Conservation (phyloP, 305 asterid species). For the Euphrasia arctica region DNA sequence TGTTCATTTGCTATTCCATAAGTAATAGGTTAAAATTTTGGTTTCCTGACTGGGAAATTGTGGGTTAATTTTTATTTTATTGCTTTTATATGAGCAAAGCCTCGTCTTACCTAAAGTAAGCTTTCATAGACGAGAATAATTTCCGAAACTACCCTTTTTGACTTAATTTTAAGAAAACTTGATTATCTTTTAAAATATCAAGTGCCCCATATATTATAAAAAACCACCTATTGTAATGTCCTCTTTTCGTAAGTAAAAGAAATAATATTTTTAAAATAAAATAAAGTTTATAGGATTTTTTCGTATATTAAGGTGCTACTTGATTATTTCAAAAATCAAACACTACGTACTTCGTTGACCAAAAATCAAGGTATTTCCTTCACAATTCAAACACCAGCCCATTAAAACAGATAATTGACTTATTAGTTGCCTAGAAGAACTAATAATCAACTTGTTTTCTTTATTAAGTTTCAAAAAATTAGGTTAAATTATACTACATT, state of each 20-base stretch:
- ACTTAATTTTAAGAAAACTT: background rate
- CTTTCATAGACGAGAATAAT: background rate
- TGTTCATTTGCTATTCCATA: background rate
- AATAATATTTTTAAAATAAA: too few relatives aligned
- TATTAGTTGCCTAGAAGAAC: background rate
- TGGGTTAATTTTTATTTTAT: background rate
- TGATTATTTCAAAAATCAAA: too few relatives aligned
- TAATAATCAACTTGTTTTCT: background rate
- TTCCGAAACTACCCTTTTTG: background rate
- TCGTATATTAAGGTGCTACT: background rate
- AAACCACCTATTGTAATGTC: background rate
- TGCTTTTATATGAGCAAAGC: background rate
- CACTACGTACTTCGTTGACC: too few relatives aligned
- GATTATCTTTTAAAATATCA: background rate
- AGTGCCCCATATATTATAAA: background rate
- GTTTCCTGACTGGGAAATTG: constrained; percentile 2
- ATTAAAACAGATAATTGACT: background rate
- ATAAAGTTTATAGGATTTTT: too few relatives aligned
- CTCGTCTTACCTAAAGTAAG: background rate
- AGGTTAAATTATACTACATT: background rate
- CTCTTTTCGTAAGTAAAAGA: background rate
- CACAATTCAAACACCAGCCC: background rate
- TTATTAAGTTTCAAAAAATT: background rate
- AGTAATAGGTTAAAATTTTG: background rate
- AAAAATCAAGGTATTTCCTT: background rate